Percentiles rank a stretch among this genome's conserved stretches.
These are phyloP conservation scores for Carex kokanica DNA, from an alignment of 176 grass and related monocot genomes.

Conservation along the genomic window DNA sequence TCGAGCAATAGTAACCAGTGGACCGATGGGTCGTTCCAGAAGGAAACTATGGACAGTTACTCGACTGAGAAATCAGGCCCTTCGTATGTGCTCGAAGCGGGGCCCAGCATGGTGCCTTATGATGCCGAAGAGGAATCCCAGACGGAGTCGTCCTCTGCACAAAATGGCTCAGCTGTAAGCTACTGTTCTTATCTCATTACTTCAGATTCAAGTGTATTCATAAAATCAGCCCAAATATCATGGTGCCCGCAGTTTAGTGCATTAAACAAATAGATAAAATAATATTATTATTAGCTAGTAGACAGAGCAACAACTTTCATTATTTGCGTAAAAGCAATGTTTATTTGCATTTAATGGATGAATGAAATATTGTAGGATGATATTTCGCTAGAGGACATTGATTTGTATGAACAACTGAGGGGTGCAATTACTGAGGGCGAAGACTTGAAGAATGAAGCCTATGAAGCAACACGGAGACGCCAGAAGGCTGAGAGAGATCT, in stretches of 20 bases:
- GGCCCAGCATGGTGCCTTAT: neutral
- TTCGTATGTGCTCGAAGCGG: neutral
- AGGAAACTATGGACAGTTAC: neutral
- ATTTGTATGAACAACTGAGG: slow-evolving; percentile 38
- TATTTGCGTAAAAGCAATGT: neutral
- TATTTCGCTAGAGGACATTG: slow-evolving; percentile 19
- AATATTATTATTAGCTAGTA: neutral
- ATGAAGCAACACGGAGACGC: slow-evolving; percentile 53
- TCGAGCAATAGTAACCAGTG: neutral
- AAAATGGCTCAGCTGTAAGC: slow-evolving; percentile 32
- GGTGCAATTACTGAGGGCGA: slow-evolving; percentile 41
- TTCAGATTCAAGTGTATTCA: neutral
- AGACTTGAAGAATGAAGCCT: slow-evolving; percentile 44
- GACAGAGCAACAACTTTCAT: neutral
- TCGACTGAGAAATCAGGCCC: neutral
- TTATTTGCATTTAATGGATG: neutral
- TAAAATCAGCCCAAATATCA: no score
- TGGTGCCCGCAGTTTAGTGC: no score
- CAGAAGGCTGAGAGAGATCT: slow-evolving; percentile 64
- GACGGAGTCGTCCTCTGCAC: neutral
- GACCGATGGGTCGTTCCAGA: neutral
- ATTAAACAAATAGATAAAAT: neutral
- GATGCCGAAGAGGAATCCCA: slow-evolving; percentile 25
- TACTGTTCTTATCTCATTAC: neutral
- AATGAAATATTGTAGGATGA: slow-evolving; percentile 33